Evolutionary conservation across 805 yeast species (phyloP).

Genomic region (Nakazawaea laoshanensis): DNA sequence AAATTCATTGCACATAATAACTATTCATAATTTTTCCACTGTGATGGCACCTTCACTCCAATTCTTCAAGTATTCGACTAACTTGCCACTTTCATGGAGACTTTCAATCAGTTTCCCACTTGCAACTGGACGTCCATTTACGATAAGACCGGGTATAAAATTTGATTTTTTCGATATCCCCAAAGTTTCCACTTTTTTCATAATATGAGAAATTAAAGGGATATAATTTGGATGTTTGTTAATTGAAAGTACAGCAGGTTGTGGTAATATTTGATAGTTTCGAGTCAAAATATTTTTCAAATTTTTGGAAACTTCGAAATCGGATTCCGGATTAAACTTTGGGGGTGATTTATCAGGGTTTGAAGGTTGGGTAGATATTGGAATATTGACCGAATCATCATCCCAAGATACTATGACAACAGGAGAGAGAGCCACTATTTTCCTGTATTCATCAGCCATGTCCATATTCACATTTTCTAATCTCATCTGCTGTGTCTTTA

Average conservation of each 20-base stretch:
- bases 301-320: constrained; percentile 10
- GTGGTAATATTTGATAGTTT: constrained; percentile 23
- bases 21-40: constrained; percentile 13
- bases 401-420: constrained; percentile 20
- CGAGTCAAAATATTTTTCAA: constrained; percentile 16
- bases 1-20: too few species aligned
- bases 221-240: constrained; percentile 24
- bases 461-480: constrained; percentile 10
- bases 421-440: constrained; percentile 24
- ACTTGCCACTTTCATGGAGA: constrained; percentile 16
- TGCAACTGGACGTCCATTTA: constrained; percentile 26
- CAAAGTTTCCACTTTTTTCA: constrained; percentile 11
- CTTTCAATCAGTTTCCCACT: constrained; percentile 19
- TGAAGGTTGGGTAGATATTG: constrained; percentile 10
- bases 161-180: constrained; percentile 14
- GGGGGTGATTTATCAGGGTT: constrained; percentile 2
- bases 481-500: too few species aligned
- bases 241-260: constrained; percentile 23
- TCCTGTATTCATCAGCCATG: constrained; percentile 21
- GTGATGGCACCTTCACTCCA: constrained; percentile 23
- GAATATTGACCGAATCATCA: constrained; percentile 12
- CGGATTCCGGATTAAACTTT: constrained; percentile 3
- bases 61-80: constrained; percentile 18
- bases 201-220: constrained; percentile 20
- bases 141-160: constrained; percentile 23